Evolutionary conservation across 352 stramenopile genomes (phyloP).

Genomic region (Aphanomyces cochlioides): DNA sequence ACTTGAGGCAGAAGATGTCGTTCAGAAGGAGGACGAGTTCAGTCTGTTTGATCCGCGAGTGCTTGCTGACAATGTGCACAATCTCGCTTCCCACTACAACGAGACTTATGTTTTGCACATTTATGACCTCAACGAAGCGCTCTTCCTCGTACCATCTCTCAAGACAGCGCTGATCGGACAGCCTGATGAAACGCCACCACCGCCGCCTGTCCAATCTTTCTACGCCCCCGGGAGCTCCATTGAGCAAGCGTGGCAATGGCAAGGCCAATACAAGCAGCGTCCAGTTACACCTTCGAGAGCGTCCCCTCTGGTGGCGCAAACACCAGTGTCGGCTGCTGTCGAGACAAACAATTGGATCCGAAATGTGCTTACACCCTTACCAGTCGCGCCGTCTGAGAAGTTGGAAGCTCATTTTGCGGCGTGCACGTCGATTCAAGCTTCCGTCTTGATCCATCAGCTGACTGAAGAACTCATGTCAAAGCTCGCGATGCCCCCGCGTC

Average conservation of each 20-base stretch:
- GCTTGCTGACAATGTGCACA: conserved; percentile 43
- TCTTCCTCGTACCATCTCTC: conserved; percentile 43
- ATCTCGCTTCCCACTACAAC: conserved; percentile 42
- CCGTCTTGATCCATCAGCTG: not conserved
- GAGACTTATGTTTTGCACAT: conserved; percentile 45
- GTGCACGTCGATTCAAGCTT: not conserved
- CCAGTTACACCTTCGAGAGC: conserved; percentile 4
- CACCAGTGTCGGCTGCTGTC: conserved; percentile 70
- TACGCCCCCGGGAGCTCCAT: conserved; percentile 38
- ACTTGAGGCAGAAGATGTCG: conserved; percentile 35
- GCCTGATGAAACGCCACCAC: conserved; percentile 15
- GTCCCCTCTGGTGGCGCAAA: conserved; percentile 43
- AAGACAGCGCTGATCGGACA: conserved; percentile 20
- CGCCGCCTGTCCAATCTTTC: conserved; percentile 20
- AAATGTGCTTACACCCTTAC: conserved; percentile 4
- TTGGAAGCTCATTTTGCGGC: conserved; percentile 1
- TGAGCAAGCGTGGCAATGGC: conserved; percentile 64
- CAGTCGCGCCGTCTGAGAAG: conserved; percentile 14
- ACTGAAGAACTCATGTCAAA: conserved; percentile 7
- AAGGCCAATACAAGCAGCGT: conserved; percentile 48
- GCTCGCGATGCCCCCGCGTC: conserved; percentile 13
- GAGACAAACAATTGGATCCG: conserved; percentile 82
- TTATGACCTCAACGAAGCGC: conserved; percentile 56
- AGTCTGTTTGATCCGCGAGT: conserved; percentile 39
- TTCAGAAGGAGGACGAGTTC: conserved; percentile 27